Percentiles rank a stretch among this genome's conserved stretches.
Evolutionary conservation across 2,329 filamentous ascomycete genomes (phyloP).

Genomic region (Plenodomus tracheiphilus): DNA sequence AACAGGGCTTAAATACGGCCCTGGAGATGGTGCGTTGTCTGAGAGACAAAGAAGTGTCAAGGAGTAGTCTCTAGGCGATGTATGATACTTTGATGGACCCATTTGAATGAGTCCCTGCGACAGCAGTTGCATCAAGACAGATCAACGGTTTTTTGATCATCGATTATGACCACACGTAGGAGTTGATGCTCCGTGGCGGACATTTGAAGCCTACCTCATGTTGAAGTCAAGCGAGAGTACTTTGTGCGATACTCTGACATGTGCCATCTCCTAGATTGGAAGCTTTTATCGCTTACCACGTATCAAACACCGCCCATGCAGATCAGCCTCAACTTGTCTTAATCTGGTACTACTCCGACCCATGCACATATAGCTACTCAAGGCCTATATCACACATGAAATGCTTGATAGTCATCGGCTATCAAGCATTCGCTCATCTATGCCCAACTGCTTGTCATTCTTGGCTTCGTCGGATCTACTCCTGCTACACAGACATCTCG

Average conservation of each 20-base stretch:
- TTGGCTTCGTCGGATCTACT: background rate
- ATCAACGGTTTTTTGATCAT: background rate
- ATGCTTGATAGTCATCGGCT: background rate
- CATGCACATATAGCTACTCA: background rate
- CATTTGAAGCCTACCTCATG: background rate
- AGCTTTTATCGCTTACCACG: background rate
- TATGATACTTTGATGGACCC: background rate
- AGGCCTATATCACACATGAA: background rate
- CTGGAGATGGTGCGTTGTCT: slow-evolving; percentile 29
- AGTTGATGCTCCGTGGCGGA: no score
- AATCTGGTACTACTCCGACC: background rate
- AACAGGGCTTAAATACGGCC: slow-evolving; percentile 35
- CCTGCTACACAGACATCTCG: slow-evolving; percentile 6
- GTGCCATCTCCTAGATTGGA: background rate
- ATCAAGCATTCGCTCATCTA: background rate
- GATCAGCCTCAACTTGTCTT: background rate
- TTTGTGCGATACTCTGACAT: background rate
- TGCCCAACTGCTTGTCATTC: background rate
- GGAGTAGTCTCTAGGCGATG: slow-evolving; percentile 24
- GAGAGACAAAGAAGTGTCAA: slow-evolving; percentile 28
- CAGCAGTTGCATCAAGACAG: no score
- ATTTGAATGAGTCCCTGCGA: no score
- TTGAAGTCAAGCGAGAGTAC: background rate
- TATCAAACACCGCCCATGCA: background rate
- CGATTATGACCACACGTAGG: background rate